These are phyloP conservation scores for Hyparrhenia diplandra DNA, from an alignment of 176 grass and related monocot genomes.

Conservation along the genomic window DNA sequence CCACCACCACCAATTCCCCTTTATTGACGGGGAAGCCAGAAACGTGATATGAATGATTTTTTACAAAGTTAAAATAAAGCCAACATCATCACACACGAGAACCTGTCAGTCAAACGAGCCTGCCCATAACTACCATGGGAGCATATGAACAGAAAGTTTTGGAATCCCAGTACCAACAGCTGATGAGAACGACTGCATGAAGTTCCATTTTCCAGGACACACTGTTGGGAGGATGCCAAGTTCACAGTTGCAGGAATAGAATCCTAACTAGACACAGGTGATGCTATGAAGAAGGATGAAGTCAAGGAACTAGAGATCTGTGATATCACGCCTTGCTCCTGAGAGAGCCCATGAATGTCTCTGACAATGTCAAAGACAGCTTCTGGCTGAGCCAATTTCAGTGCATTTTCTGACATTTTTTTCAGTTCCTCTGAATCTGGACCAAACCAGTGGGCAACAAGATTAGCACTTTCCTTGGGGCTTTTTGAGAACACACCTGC, in stretches of 20 bases:
- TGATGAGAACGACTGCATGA: not conserved
- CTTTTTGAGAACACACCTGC: conserved; percentile 98
- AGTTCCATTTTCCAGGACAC: not conserved
- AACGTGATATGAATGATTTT: conserved; percentile 25
- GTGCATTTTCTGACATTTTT: conserved; percentile 85
- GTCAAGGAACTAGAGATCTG: conserved; percentile 73
- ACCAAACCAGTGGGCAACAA: conserved; percentile 83
- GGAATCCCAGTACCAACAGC: not conserved
- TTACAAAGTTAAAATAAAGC: conserved; percentile 16
- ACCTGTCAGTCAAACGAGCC: conserved; percentile 16
- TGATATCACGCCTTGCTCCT: conserved; percentile 64
- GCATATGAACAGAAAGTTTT: not conserved
- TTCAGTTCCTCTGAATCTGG: conserved; percentile 64
- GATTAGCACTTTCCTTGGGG: conserved; percentile 66
- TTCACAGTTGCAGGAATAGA: conserved; percentile 22
- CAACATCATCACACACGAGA: conserved; percentile 21
- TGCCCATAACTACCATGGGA: not conserved
- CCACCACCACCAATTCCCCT: not conserved
- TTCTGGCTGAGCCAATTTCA: conserved; percentile 85
- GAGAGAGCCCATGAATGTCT: conserved; percentile 76
- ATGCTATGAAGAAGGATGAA: conserved; percentile 59
- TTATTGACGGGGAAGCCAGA: not conserved
- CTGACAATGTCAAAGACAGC: conserved; percentile 93
- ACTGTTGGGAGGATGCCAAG: conserved; percentile 1
- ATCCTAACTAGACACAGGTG: conserved; percentile 35